Percentiles rank a stretch among this genome's conserved stretches.
phyloP scores from a whole-genome alignment of 805 yeast species.

The Monosporozyma solicola region DNA sequence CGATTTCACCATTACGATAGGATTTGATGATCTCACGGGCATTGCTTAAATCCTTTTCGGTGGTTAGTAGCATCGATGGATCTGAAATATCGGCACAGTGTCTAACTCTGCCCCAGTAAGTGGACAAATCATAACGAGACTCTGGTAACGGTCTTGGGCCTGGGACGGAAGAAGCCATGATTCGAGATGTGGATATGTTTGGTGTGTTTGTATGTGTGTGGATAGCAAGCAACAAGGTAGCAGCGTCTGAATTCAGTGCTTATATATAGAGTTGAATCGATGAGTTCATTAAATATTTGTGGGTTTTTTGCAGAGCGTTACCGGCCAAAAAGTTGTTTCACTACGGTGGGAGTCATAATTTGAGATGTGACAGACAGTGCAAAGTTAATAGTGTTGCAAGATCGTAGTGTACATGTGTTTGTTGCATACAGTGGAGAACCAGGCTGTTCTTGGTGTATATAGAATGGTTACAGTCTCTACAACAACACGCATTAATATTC shows the following conservation, averaged over 20 bases:
- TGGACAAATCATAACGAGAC: constrained; percentile 66
- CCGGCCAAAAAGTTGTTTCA: background rate
- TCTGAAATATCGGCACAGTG: constrained; percentile 92
- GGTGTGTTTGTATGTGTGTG: background rate
- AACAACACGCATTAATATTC: background rate
- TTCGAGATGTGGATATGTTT: background rate
- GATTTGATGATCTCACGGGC: constrained; percentile 63
- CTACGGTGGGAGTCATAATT: background rate
- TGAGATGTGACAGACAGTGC: background rate
- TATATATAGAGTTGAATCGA: background rate
- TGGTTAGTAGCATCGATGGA: constrained; percentile 79
- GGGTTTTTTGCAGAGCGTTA: background rate
- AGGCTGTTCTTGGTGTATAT: no score
- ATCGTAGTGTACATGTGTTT: no score
- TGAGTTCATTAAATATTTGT: background rate
- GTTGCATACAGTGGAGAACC: no score
- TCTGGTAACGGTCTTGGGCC: constrained; percentile 75
- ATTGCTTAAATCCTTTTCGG: constrained; percentile 48
- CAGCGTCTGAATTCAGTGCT: background rate
- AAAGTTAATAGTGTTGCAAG: no score
- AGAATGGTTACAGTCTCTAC: no score
- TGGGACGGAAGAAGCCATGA: constrained; percentile 82
- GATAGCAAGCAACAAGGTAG: background rate
- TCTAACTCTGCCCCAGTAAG: constrained; percentile 90
- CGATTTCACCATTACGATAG: constrained; percentile 59